Percentiles rank a stretch among this genome's conserved stretches.
phyloP scores from a whole-genome alignment of 208 protist genomes.

The Trypanosoma platydactyli region DNA sequence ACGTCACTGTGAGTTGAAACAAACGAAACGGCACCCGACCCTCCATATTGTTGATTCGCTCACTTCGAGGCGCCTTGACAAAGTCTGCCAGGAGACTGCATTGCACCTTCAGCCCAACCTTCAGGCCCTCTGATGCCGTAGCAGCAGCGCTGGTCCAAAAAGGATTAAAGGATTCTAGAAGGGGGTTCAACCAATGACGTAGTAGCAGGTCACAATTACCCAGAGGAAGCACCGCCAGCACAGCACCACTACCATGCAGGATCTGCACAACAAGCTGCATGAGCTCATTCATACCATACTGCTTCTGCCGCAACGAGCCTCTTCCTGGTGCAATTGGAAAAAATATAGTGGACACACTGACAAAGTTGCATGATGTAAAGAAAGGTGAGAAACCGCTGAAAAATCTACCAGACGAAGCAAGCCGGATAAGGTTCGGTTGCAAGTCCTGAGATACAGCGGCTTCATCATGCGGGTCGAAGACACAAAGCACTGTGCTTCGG shows the following conservation, averaged over 20 bases:
- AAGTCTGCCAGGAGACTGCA: not conserved
- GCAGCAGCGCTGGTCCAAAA: not conserved
- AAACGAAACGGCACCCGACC: not conserved
- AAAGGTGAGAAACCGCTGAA: not conserved
- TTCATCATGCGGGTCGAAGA: slow-evolving; percentile 6
- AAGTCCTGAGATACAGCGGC: not conserved
- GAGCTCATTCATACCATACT: not conserved
- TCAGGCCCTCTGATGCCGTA: not conserved
- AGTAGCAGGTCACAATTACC: not conserved
- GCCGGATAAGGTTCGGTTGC: slow-evolving; percentile 11
- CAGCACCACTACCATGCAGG: not conserved
- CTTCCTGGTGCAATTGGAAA: not conserved
- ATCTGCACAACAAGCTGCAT: not conserved
- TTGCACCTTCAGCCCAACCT: not conserved
- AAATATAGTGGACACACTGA: slow-evolving; percentile 14
- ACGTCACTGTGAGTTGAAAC: slow-evolving; percentile 9
- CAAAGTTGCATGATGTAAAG: slow-evolving; percentile 11
- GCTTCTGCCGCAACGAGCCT: not conserved
- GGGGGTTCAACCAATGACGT: too few relatives aligned
- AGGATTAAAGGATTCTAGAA: not conserved
- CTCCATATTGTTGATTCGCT: not conserved
- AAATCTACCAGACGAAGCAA: not conserved
- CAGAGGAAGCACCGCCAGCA: slow-evolving; percentile 2
- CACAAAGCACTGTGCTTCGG: slow-evolving; percentile 13
- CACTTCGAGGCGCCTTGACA: not conserved